Conservation (phyloP, 2,329 filamentous ascomycete genomes). For the Colletotrichum incanum region DNA sequence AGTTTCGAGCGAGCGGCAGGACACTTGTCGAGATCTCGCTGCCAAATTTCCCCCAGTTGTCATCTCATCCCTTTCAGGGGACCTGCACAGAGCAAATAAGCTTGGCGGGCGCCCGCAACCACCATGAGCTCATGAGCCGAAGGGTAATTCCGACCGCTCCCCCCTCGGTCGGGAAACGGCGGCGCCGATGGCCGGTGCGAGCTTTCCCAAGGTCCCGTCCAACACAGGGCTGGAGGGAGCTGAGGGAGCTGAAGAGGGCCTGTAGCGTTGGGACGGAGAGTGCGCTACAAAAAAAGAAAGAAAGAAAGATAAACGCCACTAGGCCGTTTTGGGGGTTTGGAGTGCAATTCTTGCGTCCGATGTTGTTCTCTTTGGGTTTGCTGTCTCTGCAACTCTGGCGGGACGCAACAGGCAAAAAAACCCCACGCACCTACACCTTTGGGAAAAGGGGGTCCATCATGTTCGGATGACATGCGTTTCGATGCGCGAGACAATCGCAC, state of each 20-base stretch:
- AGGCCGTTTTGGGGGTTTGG: conserved; percentile 9
- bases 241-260: not conserved
- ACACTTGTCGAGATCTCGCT: conserved; percentile 27
- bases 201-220: not conserved
- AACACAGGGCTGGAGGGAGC: not conserved
- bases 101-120: conserved; percentile 4
- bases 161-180: not conserved
- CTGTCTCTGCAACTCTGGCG: not conserved
- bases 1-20: not conserved
- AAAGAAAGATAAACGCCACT: not conserved
- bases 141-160: conserved; percentile 3
- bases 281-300: no score
- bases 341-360: conserved; percentile 13
- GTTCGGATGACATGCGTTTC: not conserved
- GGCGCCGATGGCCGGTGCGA: conserved; percentile 10
- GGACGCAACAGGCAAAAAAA: not conserved
- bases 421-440: not conserved
- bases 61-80: conserved; percentile 12
- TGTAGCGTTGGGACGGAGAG: not conserved
- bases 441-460: not conserved
- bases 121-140: not conserved
- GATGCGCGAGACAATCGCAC: not conserved
- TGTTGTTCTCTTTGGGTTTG: not conserved
- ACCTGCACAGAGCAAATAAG: no score
- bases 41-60: conserved; percentile 2